Evolutionary conservation across 2,329 filamentous ascomycete species (phyloP), one percentile per base, ranked within the genome.

Genomic region (Hymenoscyphus scutula): DNA sequence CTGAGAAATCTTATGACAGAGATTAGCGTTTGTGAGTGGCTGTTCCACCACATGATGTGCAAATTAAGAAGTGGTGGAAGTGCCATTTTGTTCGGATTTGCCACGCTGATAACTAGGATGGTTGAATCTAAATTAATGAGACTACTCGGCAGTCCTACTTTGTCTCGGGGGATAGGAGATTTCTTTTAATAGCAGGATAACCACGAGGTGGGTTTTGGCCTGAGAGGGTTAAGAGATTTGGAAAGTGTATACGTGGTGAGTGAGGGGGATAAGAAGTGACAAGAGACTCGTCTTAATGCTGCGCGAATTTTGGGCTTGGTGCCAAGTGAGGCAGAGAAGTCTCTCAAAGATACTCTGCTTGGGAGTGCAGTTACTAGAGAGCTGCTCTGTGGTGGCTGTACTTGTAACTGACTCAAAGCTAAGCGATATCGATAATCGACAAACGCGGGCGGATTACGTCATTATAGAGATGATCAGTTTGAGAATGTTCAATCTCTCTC

Each of bases 11-110:
- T 23, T 23, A 25, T 51, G 45, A 51, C 19, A 51, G 19, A 51
- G 45, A 51, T 51, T 51, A 51, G n/a, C 23, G 45, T 23, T 51
- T 51, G 13, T 37, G 5, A 51, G 19, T 51, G 19, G 45, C 23
- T 23, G 45, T 51, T 13, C 45, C n/a, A 51, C 45, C 45, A 51
- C 45, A 51, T 51, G 45, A 51, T 51, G 45, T 23, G 23, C 41
- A 48, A 48, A 48, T 25, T 48, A 48, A 23, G 41, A 51, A 51
- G 13, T 51, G 19, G 23, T 51, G 19, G 19, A 19, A 19, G 19
- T 51, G 45, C 13, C 45, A 51, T 13, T 51, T 8, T 6, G 27
- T 25, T 51, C 23, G 8, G 19, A 13, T 23, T 51, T 51, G 45
- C 45, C 45, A 51, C 45, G 19, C 45, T 51, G 45, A 13, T 51